phyloP scores from a whole-genome alignment of 2,329 filamentous ascomycete species.

The Albophoma yamanashiensis region DNA sequence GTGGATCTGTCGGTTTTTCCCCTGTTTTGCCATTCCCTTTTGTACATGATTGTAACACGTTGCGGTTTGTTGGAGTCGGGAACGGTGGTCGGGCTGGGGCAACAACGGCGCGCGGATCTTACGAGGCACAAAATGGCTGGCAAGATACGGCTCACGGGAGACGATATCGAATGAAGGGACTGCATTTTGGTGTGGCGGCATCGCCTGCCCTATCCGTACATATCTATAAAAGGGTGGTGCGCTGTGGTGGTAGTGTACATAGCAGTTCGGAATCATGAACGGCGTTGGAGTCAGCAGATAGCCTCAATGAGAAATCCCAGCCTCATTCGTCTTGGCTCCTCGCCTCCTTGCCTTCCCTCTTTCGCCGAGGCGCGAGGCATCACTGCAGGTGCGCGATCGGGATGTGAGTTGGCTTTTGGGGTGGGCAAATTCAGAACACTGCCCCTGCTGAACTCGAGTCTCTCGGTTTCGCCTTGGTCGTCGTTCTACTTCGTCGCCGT shows the following conservation, averaged over 20 bases:
- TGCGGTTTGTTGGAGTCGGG: background rate
- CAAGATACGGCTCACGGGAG: background rate
- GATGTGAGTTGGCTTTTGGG: too few species aligned
- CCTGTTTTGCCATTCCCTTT: background rate
- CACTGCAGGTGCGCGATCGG: background rate
- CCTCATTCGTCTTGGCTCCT: background rate
- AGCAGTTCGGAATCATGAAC: background rate
- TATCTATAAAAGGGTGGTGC: background rate
- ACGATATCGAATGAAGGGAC: background rate
- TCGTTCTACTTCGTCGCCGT: conserved; percentile 13
- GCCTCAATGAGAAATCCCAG: background rate
- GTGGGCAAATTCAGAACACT: background rate
- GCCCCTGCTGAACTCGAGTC: background rate
- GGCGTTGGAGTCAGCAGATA: background rate
- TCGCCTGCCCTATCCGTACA: background rate
- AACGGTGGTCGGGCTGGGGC: background rate
- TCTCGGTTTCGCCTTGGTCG: background rate
- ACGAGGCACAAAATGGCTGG: background rate
- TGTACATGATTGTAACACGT: background rate
- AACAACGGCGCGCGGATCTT: background rate
- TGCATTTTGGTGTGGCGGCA: background rate
- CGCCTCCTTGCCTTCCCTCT: background rate
- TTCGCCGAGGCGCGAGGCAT: background rate
- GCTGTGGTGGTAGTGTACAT: background rate
- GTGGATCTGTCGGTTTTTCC: conserved; percentile 12